Percentiles rank a stretch among this genome's conserved stretches.
These are phyloP conservation scores for Pseudonitzschia multistriata DNA, from an alignment of 108 stramenopile species.

Conservation along the genomic window DNA sequence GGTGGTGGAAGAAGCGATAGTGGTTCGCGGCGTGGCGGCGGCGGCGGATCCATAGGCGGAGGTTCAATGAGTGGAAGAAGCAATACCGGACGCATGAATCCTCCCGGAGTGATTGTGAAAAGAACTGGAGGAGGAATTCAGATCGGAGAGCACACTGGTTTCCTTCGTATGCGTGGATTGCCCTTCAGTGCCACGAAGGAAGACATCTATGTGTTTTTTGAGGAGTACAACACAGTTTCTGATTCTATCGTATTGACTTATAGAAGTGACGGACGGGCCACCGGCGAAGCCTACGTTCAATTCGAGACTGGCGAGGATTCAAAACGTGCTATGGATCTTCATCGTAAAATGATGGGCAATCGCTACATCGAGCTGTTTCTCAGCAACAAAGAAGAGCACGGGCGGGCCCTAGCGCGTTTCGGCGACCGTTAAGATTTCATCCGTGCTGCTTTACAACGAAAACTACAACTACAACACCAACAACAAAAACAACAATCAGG, in stretches of 20 bases:
- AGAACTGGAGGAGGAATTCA: conserved; percentile 81
- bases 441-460: background rate
- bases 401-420: conserved; percentile 73
- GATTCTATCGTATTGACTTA: conserved; percentile 86
- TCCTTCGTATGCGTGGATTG: conserved; percentile 89
- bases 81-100: conserved; percentile 27
- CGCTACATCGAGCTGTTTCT: conserved; percentile 95
- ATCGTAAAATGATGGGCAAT: conserved; percentile 86
- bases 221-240: conserved; percentile 69
- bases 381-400: conserved; percentile 91
- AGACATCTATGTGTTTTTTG: conserved; percentile 90
- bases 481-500: background rate
- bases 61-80: conserved; percentile 34
- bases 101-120: conserved; percentile 33
- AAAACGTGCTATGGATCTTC: conserved; percentile 78
- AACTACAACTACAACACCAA: background rate
- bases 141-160: conserved; percentile 89
- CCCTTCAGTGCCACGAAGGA: conserved; percentile 88
- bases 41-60: conserved; percentile 36
- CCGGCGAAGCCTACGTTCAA: conserved; percentile 91
- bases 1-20: conserved; percentile 28
- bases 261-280: conserved; percentile 90
- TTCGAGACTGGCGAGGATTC: conserved; percentile 82
- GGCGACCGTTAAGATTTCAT: conserved; percentile 51
- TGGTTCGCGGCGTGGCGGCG: conserved; percentile 21